A percentile compares a stretch with the other conserved stretches of the same genome.
Evolutionary conservation across 331 rosid genomes (phyloP).

Genomic region (Malus hybrid): DNA sequence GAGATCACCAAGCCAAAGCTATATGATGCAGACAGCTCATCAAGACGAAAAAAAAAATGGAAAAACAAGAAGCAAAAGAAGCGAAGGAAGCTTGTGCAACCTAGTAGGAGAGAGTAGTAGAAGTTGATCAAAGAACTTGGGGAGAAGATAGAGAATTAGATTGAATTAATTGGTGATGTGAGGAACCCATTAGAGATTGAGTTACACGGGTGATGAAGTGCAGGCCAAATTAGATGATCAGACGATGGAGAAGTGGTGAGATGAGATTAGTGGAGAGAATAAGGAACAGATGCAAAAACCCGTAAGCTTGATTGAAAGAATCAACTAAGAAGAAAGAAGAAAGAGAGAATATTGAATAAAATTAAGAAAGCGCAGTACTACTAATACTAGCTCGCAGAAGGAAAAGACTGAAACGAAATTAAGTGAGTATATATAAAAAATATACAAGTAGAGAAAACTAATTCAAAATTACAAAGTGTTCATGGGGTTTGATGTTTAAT

Average conservation of each 20-base stretch:
- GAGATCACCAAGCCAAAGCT: slow-evolving; percentile 29
- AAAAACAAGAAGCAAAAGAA: not conserved
- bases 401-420: slow-evolving; percentile 15
- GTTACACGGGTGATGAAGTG: slow-evolving; percentile 2
- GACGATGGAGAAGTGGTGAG: not conserved
- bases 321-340: slow-evolving; percentile 14
- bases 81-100: not conserved
- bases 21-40: not conserved
- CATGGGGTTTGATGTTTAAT: not conserved
- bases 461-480: not conserved
- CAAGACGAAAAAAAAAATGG: not conserved
- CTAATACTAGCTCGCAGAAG: not conserved
- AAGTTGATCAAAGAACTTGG: slow-evolving; percentile 4
- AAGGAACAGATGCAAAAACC: slow-evolving; percentile 37
- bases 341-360: slow-evolving; percentile 5
- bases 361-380: slow-evolving; percentile 11
- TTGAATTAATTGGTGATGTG: not conserved
- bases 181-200: slow-evolving; percentile 5
- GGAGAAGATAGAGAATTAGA: not conserved
- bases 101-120: slow-evolving; percentile 2
- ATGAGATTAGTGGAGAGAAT: slow-evolving; percentile 21
- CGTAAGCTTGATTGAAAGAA: slow-evolving; percentile 17
- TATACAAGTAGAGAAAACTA: not conserved
- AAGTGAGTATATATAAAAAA: not conserved
- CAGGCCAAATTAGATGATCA: not conserved